phyloP scores from a whole-genome alignment of 2,329 filamentous ascomycete species.

The Paracorniculantispora psalliotae region DNA sequence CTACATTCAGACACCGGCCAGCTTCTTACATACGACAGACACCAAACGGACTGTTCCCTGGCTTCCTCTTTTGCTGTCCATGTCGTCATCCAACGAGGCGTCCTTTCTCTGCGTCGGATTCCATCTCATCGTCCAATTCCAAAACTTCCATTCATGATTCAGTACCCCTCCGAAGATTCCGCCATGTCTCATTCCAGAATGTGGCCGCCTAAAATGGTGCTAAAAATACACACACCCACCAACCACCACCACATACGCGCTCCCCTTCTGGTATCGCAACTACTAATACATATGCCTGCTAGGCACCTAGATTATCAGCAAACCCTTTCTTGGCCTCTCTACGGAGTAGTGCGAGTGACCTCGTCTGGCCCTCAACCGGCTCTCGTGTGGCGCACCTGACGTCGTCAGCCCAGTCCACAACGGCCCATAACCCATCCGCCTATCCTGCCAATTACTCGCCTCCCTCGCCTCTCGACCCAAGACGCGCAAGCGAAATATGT shows the following conservation, averaged over 20 bases:
- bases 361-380: background rate
- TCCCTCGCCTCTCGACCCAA: conserved; percentile 1
- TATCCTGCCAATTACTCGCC: background rate
- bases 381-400: conserved; percentile 4
- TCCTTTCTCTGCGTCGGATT: too few species aligned
- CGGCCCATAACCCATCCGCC: background rate
- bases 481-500: conserved; percentile 9
- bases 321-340: background rate
- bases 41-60: background rate
- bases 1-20: background rate
- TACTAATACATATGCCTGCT: background rate
- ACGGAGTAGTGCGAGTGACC: too few species aligned
- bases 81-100: conserved; percentile 1
- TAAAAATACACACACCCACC: conserved; percentile 8
- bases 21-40: background rate
- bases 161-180: background rate
- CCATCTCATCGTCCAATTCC: background rate
- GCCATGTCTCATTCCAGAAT: background rate
- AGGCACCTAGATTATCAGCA: background rate
- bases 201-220: background rate
- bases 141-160: background rate
- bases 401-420: conserved; percentile 7
- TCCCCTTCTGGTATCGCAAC: too few species aligned
- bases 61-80: background rate
- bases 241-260: background rate